These are phyloP conservation scores for Halteria grandinella DNA, from an alignment of 73 alveolate species.

Conservation along the genomic window DNA sequence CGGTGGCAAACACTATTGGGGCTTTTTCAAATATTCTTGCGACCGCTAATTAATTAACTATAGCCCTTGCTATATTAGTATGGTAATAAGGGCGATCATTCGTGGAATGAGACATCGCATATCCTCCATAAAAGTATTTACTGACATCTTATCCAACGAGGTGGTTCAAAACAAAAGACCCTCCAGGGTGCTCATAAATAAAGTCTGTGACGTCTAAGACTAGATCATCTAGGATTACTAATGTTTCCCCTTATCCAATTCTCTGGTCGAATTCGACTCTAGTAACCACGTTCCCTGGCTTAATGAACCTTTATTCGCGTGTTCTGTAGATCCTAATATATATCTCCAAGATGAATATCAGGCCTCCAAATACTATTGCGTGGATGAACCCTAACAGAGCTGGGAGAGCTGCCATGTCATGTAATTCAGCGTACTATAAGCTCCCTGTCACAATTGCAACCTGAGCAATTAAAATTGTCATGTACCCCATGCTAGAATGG, in stretches of 20 bases:
- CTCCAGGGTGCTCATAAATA: conserved; percentile 61
- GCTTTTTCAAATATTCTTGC: conserved; percentile 4
- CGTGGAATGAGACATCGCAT: too few species aligned
- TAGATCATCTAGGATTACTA: conserved; percentile 41
- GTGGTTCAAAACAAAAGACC: conserved; percentile 32
- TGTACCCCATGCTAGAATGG: too few species aligned
- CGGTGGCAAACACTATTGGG: neutral
- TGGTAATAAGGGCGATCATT: conserved; percentile 17
- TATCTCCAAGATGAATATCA: too few species aligned
- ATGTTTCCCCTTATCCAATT: conserved; percentile 5
- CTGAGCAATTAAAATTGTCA: too few species aligned
- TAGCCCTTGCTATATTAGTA: conserved; percentile 33
- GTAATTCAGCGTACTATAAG: too few species aligned
- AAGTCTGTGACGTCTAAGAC: conserved; percentile 36
- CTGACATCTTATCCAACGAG: conserved; percentile 56
- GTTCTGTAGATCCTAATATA: too few species aligned
- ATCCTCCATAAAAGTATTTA: conserved; percentile 43
- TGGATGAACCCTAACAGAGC: too few species aligned
- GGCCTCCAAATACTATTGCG: too few species aligned
- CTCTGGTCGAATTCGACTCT: neutral
- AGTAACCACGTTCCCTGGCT: too few species aligned
- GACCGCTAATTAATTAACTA: conserved; percentile 12
- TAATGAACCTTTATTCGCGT: too few species aligned
- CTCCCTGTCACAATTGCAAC: too few species aligned
- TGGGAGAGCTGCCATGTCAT: too few species aligned